Evolutionary conservation across 169 alveolate genomes (phyloP), one percentile per base, ranked within the genome.

Genomic region (Eimeria maxima): DNA sequence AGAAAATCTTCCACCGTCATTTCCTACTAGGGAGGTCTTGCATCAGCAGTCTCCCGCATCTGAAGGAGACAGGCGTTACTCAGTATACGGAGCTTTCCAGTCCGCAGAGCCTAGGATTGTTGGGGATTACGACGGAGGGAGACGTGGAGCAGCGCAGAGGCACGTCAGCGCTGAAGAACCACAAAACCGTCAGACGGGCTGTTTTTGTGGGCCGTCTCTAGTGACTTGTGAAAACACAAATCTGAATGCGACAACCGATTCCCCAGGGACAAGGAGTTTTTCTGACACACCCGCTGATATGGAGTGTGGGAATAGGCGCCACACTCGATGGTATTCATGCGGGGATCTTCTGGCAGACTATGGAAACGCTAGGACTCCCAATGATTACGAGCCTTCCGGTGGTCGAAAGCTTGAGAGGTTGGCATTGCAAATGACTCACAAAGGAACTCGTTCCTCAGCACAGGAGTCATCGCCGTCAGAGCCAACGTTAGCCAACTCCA

Each of bases 241-340:
- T 3, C 80, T 4, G 50, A 5, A 69, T 33, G 50, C 22, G 63
- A 45, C 87, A 18, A 20, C 60, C 0, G 63, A 76, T 76, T 44
- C 87, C 38, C 57, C 63, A 16, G 87, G 42, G 63, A 33, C 63
- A 57, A 76, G 63, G 38, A 76, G 87, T 20, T 22, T 76, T 44
- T 76, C 87, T 38, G 87, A 42, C 38, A 44, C 22, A 63, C 42
- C 33, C 7, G 27, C 18, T 42, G 63, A 45, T 38, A 22, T 45
- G 22, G 44, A 44, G 20, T 76, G 11, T 42, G 47, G 18, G 50
- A 11, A 63, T 33, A 73, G 50, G 29, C 42, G 63, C 63, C 87
- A 22, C 3, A 44, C 60, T 76, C 29, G 60, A 44, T 44, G 87
- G 63, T 24, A 13, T 45, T 45, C 87, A 0, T 44, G 87, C 8